phyloP scores from a whole-genome alignment of 2,329 filamentous ascomycete species.

The Paecilomyces dactylethromorphus region DNA sequence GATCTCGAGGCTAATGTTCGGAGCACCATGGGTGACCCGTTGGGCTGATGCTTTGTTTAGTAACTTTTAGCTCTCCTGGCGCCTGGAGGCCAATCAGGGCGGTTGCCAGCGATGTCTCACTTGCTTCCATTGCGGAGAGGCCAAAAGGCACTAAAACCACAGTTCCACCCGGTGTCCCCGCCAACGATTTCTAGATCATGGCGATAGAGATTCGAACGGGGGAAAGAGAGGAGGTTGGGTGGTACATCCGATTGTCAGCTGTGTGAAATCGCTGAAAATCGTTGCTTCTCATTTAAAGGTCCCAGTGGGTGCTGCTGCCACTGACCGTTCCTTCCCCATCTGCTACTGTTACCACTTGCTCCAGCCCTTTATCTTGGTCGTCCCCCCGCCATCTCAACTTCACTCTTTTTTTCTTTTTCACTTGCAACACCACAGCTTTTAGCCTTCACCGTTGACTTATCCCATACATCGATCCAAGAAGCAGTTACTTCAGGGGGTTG shows the following conservation, averaged over 20 bases:
- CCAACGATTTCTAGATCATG: not conserved
- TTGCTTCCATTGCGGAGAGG: not conserved
- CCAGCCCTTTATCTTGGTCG: not conserved
- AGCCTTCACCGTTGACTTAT: not conserved
- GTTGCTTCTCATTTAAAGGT: not conserved
- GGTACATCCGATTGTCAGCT: not conserved
- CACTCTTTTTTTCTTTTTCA: not conserved
- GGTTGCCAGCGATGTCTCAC: not conserved
- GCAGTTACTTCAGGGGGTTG: constrained; percentile 6
- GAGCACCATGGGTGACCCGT: not conserved
- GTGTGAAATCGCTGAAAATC: not conserved
- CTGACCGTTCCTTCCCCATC: not conserved
- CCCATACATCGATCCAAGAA: constrained; percentile 1
- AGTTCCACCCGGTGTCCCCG: not conserved
- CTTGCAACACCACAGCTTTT: not conserved
- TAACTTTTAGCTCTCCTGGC: not conserved
- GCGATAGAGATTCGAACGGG: not conserved
- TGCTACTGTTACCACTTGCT: not conserved
- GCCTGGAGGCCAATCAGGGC: not conserved
- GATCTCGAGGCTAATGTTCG: not conserved
- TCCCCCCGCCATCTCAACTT: not conserved
- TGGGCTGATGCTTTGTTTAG: not conserved
- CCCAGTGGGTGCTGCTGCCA: not conserved
- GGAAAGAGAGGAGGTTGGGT: not conserved
- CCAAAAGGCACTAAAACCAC: not conserved